These are phyloP conservation scores for Colletotrichum neosansevieriae DNA, from an alignment of 2,329 filamentous ascomycete species.

Conservation along the genomic window DNA sequence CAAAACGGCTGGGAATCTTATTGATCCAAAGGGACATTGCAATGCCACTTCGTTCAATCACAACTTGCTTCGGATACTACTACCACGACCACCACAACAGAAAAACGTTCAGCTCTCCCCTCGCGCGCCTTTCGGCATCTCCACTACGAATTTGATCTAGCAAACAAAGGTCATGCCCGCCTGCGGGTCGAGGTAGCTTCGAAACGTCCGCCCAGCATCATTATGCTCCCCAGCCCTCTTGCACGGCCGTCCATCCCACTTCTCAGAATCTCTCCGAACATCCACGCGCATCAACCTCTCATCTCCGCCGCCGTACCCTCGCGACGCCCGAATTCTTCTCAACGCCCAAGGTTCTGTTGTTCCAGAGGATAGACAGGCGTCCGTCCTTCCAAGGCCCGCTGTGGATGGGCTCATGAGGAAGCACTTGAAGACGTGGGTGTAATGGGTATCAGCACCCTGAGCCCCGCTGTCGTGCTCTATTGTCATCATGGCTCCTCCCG, in stretches of 20 bases:
- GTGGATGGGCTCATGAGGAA: constrained; percentile 43
- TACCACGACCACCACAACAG: constrained; percentile 22
- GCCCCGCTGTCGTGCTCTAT: constrained; percentile 45
- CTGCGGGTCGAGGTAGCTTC: constrained; percentile 29
- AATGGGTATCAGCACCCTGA: constrained; percentile 50
- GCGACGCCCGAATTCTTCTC: constrained; percentile 8
- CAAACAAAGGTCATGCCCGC: constrained; percentile 27
- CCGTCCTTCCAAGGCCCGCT: constrained; percentile 15
- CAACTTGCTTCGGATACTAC: constrained; percentile 27
- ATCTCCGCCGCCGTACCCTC: constrained; percentile 18
- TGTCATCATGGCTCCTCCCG: constrained; percentile 52
- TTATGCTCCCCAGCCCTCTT: constrained; percentile 40
- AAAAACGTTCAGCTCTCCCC: constrained; percentile 20
- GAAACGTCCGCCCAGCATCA: constrained; percentile 38
- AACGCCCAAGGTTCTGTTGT: neutral
- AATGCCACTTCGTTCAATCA: constrained; percentile 40
- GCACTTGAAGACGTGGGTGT: constrained; percentile 47
- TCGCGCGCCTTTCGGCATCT: constrained; percentile 2
- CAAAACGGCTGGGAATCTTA: constrained; percentile 40
- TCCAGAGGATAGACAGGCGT: constrained; percentile 13
- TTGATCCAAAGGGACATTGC: constrained; percentile 39
- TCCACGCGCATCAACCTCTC: constrained; percentile 26
- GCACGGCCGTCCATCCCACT: constrained; percentile 37
- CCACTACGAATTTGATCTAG: constrained; percentile 4
- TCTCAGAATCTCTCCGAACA: constrained; percentile 31